phyloP scores from a whole-genome alignment of 1,284 basidiomycete genomes.

The Takashimella koratensis region DNA sequence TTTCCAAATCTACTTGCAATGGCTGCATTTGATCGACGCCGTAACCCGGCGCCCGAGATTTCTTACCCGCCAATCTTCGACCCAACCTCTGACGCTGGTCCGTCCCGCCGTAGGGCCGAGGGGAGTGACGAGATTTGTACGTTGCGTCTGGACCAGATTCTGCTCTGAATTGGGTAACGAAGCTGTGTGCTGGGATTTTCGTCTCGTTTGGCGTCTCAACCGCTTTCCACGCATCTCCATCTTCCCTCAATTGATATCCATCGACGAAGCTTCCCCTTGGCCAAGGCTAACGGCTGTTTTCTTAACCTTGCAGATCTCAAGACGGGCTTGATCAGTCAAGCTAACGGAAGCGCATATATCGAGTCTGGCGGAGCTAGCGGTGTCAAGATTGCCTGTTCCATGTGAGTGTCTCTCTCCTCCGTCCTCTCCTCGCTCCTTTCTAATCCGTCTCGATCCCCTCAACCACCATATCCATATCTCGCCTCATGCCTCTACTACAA shows the following conservation, averaged over 20 bases:
- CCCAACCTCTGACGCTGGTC: conserved; percentile 26
- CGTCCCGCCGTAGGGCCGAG: conserved; percentile 53
- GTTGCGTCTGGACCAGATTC: too few species aligned
- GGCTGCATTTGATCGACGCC: conserved; percentile 68
- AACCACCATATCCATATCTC: background rate
- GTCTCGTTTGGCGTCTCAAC: too few species aligned
- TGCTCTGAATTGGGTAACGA: too few species aligned
- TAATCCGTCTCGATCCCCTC: background rate
- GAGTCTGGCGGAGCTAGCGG: conserved; percentile 72
- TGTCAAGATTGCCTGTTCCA: conserved; percentile 90
- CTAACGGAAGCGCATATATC: conserved; percentile 92
- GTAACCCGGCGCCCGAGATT: conserved; percentile 82
- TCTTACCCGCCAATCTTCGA: conserved; percentile 65
- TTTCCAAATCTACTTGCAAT: too few species aligned
- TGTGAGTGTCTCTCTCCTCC: conserved; percentile 56
- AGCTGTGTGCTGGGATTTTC: conserved; percentile 62
- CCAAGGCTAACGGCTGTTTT: too few species aligned
- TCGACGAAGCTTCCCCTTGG: too few species aligned
- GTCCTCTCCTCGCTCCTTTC: background rate
- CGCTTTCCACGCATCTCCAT: too few species aligned
- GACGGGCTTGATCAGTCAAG: conserved; percentile 83
- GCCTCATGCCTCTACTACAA: background rate
- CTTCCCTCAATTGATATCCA: too few species aligned
- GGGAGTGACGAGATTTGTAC: conserved; percentile 62
- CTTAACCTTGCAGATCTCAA: conserved; percentile 66